phyloP scores from a whole-genome alignment of 306 rosid species.

The Macrotyloma uniflorum region DNA sequence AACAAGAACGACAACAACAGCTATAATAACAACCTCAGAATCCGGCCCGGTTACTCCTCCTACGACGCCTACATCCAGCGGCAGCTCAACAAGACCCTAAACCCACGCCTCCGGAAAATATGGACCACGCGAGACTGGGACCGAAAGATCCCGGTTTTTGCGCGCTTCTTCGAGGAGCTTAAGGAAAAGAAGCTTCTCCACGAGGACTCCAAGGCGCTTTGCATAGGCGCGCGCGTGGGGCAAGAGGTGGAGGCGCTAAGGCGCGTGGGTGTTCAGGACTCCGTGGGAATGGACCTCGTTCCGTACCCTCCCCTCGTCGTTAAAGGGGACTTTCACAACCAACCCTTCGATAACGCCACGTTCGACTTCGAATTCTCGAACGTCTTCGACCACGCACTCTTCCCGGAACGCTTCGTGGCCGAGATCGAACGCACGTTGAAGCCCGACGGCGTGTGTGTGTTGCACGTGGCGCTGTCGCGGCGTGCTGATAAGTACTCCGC shows the following conservation, averaged over 20 bases:
- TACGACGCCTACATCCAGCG: conserved; percentile 76
- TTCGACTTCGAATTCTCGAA: conserved; percentile 92
- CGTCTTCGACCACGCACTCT: conserved; percentile 95
- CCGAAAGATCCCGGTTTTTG: conserved; percentile 73
- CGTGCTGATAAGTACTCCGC: conserved; percentile 92
- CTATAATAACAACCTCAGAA: conserved; percentile 49
- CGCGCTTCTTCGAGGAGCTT: conserved; percentile 56
- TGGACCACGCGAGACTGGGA: conserved; percentile 98
- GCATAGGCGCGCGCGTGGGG: conserved; percentile 87
- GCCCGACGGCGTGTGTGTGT: conserved; percentile 69
- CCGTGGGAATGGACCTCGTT: conserved; percentile 87
- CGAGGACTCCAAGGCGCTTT: conserved; percentile 56
- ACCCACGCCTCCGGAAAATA: conserved; percentile 73
- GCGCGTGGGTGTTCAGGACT: conserved; percentile 62
- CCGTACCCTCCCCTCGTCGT: conserved; percentile 82
- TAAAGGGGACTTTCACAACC: conserved; percentile 76
- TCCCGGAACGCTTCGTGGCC: conserved; percentile 66
- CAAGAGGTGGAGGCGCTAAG: conserved; percentile 86
- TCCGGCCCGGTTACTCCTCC: conserved; percentile 84
- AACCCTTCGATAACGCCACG: conserved; percentile 61
- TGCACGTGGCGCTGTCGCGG: conserved; percentile 69
- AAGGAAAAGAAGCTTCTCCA: conserved; percentile 44
- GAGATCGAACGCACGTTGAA: conserved; percentile 93
- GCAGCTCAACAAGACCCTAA: conserved; percentile 87
- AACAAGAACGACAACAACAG: conserved; percentile 29